Percentiles rank a stretch among this genome's conserved stretches.
These are phyloP conservation scores for Chenopodium album DNA, from an alignment of 148 eudicot species.

Conservation along the genomic window DNA sequence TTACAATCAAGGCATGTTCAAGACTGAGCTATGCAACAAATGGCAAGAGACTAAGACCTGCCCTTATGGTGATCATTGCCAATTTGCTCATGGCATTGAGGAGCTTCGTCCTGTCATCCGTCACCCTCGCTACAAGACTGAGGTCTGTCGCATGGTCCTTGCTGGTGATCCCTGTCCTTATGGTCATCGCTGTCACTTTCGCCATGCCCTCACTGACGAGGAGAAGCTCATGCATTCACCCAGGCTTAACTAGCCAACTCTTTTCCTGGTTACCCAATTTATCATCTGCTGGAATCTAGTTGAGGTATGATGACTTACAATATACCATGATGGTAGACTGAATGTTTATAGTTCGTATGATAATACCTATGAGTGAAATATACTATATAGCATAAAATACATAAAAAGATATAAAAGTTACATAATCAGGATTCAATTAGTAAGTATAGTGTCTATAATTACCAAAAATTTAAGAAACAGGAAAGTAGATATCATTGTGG, in stretches of 20 bases:
- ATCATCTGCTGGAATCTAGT: not conserved
- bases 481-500: not conserved
- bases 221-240: constrained; percentile 48
- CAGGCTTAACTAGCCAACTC: constrained; percentile 23
- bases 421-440: constrained; percentile 12
- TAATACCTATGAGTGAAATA: constrained; percentile 8
- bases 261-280: not conserved
- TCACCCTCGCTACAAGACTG: constrained; percentile 86
- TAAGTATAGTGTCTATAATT: constrained; percentile 17
- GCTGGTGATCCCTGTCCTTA: constrained; percentile 64
- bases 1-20: constrained; percentile 68
- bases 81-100: constrained; percentile 66
- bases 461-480: not conserved
- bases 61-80: constrained; percentile 63
- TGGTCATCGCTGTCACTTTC: constrained; percentile 87
- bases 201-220: constrained; percentile 63
- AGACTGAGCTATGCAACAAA: constrained; percentile 85
- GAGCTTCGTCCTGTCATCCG: constrained; percentile 75
- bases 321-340: constrained; percentile 1
- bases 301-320: constrained; percentile 15
- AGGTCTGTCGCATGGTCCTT: constrained; percentile 81
- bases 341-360: constrained; percentile 7
- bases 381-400: not conserved
- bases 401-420: not conserved
- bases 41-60: constrained; percentile 68